Conservation (phyloP, 768 basidiomycete species). For the Tricholoma terreum region DNA sequence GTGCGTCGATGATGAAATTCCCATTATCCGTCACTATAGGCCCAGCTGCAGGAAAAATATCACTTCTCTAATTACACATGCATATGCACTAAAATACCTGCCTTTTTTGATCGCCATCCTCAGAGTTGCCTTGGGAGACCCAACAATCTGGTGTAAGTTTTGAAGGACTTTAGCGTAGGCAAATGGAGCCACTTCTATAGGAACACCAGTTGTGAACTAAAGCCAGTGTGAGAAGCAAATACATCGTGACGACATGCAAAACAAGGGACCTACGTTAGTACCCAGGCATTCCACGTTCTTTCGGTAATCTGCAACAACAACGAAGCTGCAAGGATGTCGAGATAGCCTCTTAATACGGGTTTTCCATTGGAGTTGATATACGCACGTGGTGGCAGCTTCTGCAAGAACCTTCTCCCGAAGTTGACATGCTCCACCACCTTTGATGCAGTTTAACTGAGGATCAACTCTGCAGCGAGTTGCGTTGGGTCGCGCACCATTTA, state of each 20-base stretch:
- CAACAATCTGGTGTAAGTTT: constrained; percentile 57
- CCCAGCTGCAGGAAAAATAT: constrained; percentile 55
- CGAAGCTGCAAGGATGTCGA: constrained; percentile 51
- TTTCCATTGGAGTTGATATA: constrained; percentile 9
- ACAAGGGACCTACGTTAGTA: constrained; percentile 59
- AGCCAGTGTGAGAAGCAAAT: neutral
- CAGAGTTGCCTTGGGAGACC: constrained; percentile 69
- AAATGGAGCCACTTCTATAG: constrained; percentile 95
- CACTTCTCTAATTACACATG: neutral
- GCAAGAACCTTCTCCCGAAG: constrained; percentile 96
- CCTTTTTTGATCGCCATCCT: constrained; percentile 90
- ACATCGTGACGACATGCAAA: neutral
- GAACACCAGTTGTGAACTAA: constrained; percentile 85
- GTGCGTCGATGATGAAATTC: constrained; percentile 97
- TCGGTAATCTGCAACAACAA: constrained; percentile 92
- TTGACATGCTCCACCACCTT: constrained; percentile 96
- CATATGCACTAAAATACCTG: constrained; percentile 9
- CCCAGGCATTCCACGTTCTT: constrained; percentile 87
- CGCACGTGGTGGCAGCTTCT: constrained; percentile 86
- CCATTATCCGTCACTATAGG: constrained; percentile 97
- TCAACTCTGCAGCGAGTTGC: constrained; percentile 62
- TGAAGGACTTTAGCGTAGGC: constrained; percentile 88
- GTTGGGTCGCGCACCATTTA: neutral
- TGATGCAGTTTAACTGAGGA: constrained; percentile 83
- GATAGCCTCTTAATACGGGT: constrained; percentile 1